Base-by-base conservation (phyloP, 179 eudicot species). In the Dionaea muscipula region DNA sequence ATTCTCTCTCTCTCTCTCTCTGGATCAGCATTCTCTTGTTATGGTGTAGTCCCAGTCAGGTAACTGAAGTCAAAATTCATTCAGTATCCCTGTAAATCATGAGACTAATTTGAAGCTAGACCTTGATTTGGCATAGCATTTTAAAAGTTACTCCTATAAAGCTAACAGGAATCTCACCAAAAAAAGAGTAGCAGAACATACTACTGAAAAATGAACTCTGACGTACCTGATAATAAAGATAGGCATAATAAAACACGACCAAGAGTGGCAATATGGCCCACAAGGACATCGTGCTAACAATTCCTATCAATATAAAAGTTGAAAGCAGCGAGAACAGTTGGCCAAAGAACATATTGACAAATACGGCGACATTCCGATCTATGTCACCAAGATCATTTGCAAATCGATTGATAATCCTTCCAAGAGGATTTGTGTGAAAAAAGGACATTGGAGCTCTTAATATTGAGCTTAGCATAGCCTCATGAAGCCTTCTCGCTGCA, bases 191-290 rank as follows among this genome's bases (percentile, higher is more conserved):
- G 20, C 37, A 28, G 11, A 28, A 1, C 14, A 15, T 26, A 25
- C 26, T 26, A 39, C 9, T 6, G n/a, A 38, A 12, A 20, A 16
- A 48, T 50, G 51, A 60, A 47, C 28, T 22, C 55, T 56, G 33
- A 24, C 39, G 14, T 73, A 90, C 96, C 94, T 87, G 98, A 70
- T 78, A 91, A 61, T 91, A 91, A 15, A 91, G 72, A 75, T 91
- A 91, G 63, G 98, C 84, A 37, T 68, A 78, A 70, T 83, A 80
- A 58, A 90, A 90, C 76, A 90, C 26, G 53, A 90, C 67, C 16
- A 86, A 71, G 46, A 90, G 90, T 7, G 97, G 97, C 90, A 81
- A 59, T 51, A 90, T 90, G 53, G 94, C 95, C 97, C 97, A 90
- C 26, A 90, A 61, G 51, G 97, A 90, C 79, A 83, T 72, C 48